Conservation (phyloP, 176 grass and related monocot species). For the Paspalum notatum region DNA sequence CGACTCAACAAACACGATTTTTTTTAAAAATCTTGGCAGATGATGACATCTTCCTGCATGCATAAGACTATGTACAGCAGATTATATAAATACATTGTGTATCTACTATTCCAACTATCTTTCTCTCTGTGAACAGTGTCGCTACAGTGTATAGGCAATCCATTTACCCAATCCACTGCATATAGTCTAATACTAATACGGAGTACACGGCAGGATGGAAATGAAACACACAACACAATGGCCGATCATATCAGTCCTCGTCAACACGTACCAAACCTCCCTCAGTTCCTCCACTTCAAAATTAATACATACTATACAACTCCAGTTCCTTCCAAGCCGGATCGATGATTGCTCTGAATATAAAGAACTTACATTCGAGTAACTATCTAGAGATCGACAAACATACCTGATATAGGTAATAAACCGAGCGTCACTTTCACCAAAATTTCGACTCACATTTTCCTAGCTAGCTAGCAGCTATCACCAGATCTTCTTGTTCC, state of each 20-base stretch:
- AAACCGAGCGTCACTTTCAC: conserved; percentile 7
- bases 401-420: background rate
- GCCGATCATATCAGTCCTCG: conserved; percentile 31
- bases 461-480: background rate
- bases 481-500: conserved; percentile 6
- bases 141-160: too few species aligned
- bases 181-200: too few species aligned
- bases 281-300: conserved; percentile 2
- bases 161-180: too few species aligned
- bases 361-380: background rate
- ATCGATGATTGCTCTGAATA: background rate
- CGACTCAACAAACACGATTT: background rate
- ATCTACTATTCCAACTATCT: too few species aligned
- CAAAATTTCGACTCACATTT: conserved; percentile 6
- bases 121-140: too few species aligned
- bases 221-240: background rate
- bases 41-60: background rate
- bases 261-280: conserved; percentile 27
- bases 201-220: background rate
- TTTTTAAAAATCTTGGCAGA: conserved; percentile 7
- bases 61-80: too few species aligned
- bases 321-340: background rate
- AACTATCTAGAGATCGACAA: background rate
- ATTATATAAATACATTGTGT: too few species aligned
- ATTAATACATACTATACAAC: background rate